Evolutionary conservation across 345 rosid species (phyloP).

Genomic region (Kandelia obovata): DNA sequence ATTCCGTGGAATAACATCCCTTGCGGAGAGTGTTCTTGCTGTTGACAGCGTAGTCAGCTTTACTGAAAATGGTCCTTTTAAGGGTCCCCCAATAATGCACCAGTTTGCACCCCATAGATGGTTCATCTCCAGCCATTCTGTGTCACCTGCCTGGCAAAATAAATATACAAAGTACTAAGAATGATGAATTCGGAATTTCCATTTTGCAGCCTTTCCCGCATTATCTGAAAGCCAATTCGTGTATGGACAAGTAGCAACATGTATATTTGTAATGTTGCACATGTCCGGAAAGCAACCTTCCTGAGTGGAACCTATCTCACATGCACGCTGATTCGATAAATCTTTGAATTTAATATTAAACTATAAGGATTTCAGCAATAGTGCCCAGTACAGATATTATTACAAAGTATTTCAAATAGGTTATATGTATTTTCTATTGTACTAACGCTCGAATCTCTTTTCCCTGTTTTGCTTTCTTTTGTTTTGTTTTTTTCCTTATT

Average conservation of each 20-base stretch:
- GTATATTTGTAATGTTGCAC: not conserved
- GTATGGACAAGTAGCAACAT: not conserved
- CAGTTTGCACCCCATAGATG: constrained; percentile 98
- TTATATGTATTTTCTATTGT: not conserved
- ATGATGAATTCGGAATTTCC: not conserved
- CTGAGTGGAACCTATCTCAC: constrained; percentile 23
- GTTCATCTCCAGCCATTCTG: constrained; percentile 79
- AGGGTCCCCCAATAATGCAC: constrained; percentile 66
- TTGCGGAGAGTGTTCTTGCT: constrained; percentile 65
- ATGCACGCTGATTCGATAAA: constrained; percentile 8
- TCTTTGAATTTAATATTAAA: no score
- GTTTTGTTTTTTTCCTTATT: not conserved
- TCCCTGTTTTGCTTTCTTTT: not conserved
- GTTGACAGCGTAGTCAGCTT: constrained; percentile 72
- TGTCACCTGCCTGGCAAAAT: constrained; percentile 52
- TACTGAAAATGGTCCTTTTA: constrained; percentile 87
- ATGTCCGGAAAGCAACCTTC: not conserved
- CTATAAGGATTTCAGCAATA: no score
- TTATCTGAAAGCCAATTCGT: not conserved
- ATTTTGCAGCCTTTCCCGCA: constrained; percentile 9
- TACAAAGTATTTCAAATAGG: constrained; percentile 13
- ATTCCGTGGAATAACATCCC: constrained; percentile 70
- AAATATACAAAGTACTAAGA: not conserved
- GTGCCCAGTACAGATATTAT: not conserved
- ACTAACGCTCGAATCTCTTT: not conserved